Base-by-base conservation (phyloP, 176 grass and related monocot genomes). In the Musa itinerans region DNA sequence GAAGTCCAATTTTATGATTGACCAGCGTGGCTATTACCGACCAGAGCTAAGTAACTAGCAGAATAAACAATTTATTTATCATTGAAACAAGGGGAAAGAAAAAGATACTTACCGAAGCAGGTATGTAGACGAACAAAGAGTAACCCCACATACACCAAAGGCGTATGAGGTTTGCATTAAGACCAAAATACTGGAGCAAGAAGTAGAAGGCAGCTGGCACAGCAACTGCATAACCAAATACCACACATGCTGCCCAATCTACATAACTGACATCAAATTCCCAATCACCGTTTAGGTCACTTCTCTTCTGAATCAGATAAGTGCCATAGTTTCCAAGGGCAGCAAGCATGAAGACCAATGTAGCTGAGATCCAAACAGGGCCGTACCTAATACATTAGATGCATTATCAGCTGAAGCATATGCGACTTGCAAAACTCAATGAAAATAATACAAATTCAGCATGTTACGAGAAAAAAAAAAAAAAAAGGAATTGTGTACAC, bases 81-180 rank as follows among this genome's bases (percentile, higher is more conserved):
- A 20, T 55, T 12, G 11, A 29, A 17, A 27, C 55, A 3, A 19
- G 2, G 24, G n/a, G 68, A 11, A 70, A 70, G 14, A 50, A 70
- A 70, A 8, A 65, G 71, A 83, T 79, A 86, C 88, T 85, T 91
- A 99, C 95, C 58, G 95, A 94, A 79, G 79, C 81, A 65, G 95
- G 95, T 80, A 99, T 75, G 64, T 94, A 99, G 86, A 94, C 78
- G 81, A 89, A 94, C 61, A 99, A 81, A 74, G 90, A 99, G 83
- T 99, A 99, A 51, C 95, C 95, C 95, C 95, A 99, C 84, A 94
- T 76, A 80, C 95, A 99, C 95, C 90, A 99, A 81, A 99, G 88
- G 14, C 83, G 86, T 67, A 99, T 78, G 59, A 93, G 86, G 79
- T 83, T 94, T 80, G 76, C 64, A 65, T 73, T 83, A 23, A 84